These are phyloP conservation scores for Dicorynia guianensis DNA, from an alignment of 306 rosid species.

Conservation along the genomic window DNA sequence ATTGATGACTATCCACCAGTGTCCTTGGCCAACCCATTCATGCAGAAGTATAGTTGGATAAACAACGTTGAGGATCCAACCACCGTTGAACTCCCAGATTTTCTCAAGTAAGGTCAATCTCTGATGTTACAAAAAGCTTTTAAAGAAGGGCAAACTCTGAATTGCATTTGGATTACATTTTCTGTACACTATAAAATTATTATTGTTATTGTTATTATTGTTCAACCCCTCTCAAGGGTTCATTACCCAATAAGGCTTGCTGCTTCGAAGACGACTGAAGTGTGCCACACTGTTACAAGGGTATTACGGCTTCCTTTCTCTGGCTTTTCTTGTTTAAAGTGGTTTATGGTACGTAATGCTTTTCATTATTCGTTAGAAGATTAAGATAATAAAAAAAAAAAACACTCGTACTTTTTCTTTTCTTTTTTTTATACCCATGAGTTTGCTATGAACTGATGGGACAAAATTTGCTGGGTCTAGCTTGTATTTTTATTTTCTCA, in stretches of 20 bases:
- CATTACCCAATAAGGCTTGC: conserved; percentile 38
- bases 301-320: not conserved
- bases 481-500: conserved; percentile 2
- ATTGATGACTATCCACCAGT: conserved; percentile 71
- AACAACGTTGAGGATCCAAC: conserved; percentile 56
- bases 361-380: conserved; percentile 4
- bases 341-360: not conserved
- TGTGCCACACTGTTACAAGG: conserved; percentile 26
- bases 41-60: conserved; percentile 81
- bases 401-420: not conserved
- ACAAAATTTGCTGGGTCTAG: not conserved
- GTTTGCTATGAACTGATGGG: not conserved
- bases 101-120: conserved; percentile 40
- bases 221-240: conserved; percentile 38
- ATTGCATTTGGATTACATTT: conserved; percentile 25
- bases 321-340: conserved; percentile 22
- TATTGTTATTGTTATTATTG: conserved; percentile 28
- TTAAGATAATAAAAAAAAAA: not conserved
- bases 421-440: not conserved
- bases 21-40: conserved; percentile 66
- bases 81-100: conserved; percentile 57
- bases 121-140: not conserved
- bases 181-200: conserved; percentile 39
- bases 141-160: not conserved
- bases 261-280: conserved; percentile 17